phyloP scores from a whole-genome alignment of 2,329 filamentous ascomycete species.

The Diatrype stigma region DNA sequence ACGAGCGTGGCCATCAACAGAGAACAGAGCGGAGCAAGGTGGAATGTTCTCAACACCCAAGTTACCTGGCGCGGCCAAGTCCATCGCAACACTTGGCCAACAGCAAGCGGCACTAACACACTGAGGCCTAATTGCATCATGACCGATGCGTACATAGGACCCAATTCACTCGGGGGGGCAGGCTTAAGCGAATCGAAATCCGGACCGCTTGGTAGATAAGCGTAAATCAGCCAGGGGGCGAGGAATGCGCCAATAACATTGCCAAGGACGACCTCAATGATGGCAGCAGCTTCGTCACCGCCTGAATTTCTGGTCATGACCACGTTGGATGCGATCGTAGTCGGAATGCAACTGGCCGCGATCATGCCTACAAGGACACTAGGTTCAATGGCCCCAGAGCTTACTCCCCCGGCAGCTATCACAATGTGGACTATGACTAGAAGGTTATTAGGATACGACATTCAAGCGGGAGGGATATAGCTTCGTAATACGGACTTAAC shows the following conservation, averaged over 20 bases:
- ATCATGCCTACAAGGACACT: conserved; percentile 65
- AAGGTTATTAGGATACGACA: conserved; percentile 11
- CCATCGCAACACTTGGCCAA: conserved; percentile 58
- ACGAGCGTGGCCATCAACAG: conserved; percentile 45
- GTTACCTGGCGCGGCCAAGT: conserved; percentile 47
- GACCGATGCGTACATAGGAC: conserved; percentile 60
- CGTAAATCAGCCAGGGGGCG: conserved; percentile 59
- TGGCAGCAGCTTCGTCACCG: conserved; percentile 61
- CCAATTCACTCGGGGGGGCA: conserved; percentile 47
- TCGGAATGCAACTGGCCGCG: conserved; percentile 64
- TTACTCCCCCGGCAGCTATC: conserved; percentile 41
- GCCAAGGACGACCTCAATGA: conserved; percentile 66
- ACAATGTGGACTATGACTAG: conserved; percentile 43
- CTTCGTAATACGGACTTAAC: conserved; percentile 39
- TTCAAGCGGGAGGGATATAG: no score
- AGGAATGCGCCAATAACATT: conserved; percentile 67
- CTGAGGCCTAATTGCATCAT: conserved; percentile 66
- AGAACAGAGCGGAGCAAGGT: conserved; percentile 44
- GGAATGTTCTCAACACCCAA: conserved; percentile 50
- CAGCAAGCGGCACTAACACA: conserved; percentile 58
- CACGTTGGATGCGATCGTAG: conserved; percentile 69
- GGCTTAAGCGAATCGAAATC: conserved; percentile 57
- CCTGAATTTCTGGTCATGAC: conserved; percentile 68
- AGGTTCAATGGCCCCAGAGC: conserved; percentile 56
- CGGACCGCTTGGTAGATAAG: conserved; percentile 48